Evolutionary conservation across 2,329 filamentous ascomycete genomes (phyloP).

Genomic region (Aulographum hederae): DNA sequence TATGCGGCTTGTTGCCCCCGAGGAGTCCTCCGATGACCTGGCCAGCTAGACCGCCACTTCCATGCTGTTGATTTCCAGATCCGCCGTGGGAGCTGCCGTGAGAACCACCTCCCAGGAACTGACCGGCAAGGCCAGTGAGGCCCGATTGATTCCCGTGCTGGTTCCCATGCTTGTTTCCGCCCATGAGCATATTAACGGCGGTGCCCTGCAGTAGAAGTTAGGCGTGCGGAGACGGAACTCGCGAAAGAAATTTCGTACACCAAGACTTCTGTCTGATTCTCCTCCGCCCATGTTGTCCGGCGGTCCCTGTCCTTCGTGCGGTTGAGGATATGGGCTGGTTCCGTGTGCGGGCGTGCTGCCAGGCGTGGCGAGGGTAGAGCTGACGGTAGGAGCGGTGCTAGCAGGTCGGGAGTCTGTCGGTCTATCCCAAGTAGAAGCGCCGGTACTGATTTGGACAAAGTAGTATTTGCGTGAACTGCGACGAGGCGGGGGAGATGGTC

Average conservation of each 20-base stretch:
- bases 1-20: conserved; percentile 8
- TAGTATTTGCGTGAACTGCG: conserved; percentile 22
- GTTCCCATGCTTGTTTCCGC: conserved; percentile 10
- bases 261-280: too few relatives aligned
- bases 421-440: conserved; percentile 21
- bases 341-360: conserved; percentile 14
- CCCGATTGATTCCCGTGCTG: conserved; percentile 4
- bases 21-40: conserved; percentile 8
- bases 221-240: conserved; percentile 1
- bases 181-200: conserved; percentile 11
- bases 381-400: too few relatives aligned
- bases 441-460: conserved; percentile 22
- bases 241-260: too few relatives aligned
- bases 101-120: conserved; percentile 13
- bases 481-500: conserved; percentile 6
- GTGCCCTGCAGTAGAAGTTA: conserved; percentile 6
- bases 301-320: too few relatives aligned
- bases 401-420: conserved; percentile 9
- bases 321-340: conserved; percentile 15
- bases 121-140: conserved; percentile 10
- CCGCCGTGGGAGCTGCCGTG: conserved; percentile 6
- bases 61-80: conserved; percentile 4
- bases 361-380: neutral
- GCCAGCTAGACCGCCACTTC: conserved; percentile 8
- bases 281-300: too few relatives aligned